phyloP scores from a whole-genome alignment of 352 stramenopile genomes.

The Globisporangium apiculatum region DNA sequence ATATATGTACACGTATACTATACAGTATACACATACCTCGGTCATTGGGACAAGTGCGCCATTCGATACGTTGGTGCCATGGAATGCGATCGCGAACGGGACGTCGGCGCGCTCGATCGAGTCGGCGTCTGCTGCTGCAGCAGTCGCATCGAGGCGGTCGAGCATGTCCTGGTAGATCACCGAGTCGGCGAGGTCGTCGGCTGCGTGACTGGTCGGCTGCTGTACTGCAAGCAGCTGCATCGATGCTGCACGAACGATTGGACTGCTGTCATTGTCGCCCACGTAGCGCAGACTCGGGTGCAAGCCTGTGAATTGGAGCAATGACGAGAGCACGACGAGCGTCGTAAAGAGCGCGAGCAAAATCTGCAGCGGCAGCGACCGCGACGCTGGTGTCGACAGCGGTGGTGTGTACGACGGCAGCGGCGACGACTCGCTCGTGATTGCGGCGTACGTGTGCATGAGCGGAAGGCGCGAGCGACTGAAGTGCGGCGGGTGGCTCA shows the following conservation, averaged over 20 bases:
- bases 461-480: conserved; percentile 13
- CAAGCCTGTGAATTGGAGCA: conserved; percentile 23
- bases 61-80: conserved; percentile 11
- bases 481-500: conserved; percentile 9
- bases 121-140: too few species aligned
- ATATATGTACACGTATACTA: background rate
- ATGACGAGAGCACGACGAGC: conserved; percentile 15
- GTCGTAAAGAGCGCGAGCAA: conserved; percentile 28
- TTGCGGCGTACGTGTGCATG: conserved; percentile 14
- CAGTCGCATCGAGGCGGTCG: conserved; percentile 3
- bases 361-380: conserved; percentile 23
- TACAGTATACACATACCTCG: conserved; percentile 13
- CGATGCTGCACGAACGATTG: too few species aligned
- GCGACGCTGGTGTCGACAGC: conserved; percentile 22
- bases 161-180: conserved; percentile 10
- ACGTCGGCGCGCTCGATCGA: background rate
- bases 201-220: background rate
- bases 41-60: conserved; percentile 30
- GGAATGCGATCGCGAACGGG: conserved; percentile 22
- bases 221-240: too few species aligned
- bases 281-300: conserved; percentile 11
- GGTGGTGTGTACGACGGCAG: conserved; percentile 12
- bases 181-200: conserved; percentile 2
- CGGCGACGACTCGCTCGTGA: conserved; percentile 9
- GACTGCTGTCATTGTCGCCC: conserved; percentile 2